These are phyloP conservation scores for Carex littledalei DNA, from an alignment of 176 grass and related monocot species.

Conservation along the genomic window DNA sequence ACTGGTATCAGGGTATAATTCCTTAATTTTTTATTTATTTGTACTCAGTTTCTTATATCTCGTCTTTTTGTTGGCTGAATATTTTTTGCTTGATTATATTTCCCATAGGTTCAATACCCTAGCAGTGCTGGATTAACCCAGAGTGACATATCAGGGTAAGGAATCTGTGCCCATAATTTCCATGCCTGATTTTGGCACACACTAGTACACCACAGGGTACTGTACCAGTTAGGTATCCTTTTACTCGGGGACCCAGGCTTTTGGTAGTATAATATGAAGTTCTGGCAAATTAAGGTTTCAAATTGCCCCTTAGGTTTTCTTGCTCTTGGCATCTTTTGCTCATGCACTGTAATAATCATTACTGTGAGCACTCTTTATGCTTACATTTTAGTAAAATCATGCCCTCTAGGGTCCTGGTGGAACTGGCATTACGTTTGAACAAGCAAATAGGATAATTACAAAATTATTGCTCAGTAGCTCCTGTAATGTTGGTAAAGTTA, in stretches of 20 bases:
- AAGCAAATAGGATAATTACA: not conserved
- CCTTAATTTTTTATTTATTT: slow-evolving; percentile 23
- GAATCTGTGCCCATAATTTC: not conserved
- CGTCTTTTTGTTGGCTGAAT: slow-evolving; percentile 17
- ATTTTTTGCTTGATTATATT: slow-evolving; percentile 25
- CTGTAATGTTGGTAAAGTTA: not conserved
- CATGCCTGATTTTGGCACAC: not conserved
- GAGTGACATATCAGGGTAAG: slow-evolving; percentile 62
- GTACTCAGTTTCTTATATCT: slow-evolving; percentile 17
- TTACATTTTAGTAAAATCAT: not conserved
- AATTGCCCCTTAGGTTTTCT: not conserved
- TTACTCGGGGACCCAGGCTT: not conserved
- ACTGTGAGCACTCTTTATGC: not conserved
- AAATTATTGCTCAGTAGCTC: not conserved
- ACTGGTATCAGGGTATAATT: slow-evolving; percentile 72
- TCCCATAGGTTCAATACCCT: slow-evolving; percentile 93
- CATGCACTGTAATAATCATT: not conserved
- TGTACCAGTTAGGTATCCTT: slow-evolving; percentile 3
- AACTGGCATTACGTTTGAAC: not conserved
- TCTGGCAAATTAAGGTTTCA: not conserved
- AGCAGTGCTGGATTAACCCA: slow-evolving; percentile 71
- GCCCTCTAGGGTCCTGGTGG: not conserved
- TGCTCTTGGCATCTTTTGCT: not conserved
- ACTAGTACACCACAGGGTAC: not conserved
- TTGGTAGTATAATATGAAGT: not conserved